Percentiles rank a stretch among this genome's conserved stretches.
These are phyloP conservation scores for Moringa oleifera DNA, from an alignment of 345 rosid species.

Conservation along the genomic window DNA sequence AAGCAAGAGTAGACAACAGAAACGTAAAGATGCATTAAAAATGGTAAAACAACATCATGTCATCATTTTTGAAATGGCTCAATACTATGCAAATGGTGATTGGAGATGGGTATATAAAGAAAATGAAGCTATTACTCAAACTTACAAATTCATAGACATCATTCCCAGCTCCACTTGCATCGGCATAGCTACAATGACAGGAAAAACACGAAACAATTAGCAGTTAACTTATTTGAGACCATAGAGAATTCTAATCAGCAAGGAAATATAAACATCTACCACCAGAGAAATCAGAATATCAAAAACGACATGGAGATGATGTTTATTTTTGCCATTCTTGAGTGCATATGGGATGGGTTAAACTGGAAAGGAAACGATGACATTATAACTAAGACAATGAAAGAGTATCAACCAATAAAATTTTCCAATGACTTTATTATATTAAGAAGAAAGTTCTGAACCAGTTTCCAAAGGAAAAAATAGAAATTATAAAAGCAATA, in stretches of 20 bases:
- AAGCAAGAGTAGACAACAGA: no score
- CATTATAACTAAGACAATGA: background rate
- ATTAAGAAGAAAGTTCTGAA: no score
- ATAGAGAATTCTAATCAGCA: background rate
- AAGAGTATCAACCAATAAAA: background rate
- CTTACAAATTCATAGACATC: slow-evolving; percentile 80
- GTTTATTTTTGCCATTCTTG: background rate
- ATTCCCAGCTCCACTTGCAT: slow-evolving; percentile 69
- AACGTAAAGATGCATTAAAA: no score
- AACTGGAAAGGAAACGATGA: background rate
- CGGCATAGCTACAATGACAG: slow-evolving; percentile 44
- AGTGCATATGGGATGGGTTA: no score
- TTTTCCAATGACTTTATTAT: no score
- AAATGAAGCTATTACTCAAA: background rate
- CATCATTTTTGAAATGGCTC: background rate
- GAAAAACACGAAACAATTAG: slow-evolving; percentile 16
- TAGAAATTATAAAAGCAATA: background rate
- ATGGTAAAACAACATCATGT: no score
- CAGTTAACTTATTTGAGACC: slow-evolving; percentile 7
- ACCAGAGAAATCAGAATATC: background rate
- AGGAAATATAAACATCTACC: background rate
- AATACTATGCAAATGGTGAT: background rate
- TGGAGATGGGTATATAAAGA: background rate
- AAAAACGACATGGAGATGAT: background rate
- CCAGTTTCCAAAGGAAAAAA: no score